Base-by-base conservation (phyloP, 345 rosid genomes). In the Populus tremula region DNA sequence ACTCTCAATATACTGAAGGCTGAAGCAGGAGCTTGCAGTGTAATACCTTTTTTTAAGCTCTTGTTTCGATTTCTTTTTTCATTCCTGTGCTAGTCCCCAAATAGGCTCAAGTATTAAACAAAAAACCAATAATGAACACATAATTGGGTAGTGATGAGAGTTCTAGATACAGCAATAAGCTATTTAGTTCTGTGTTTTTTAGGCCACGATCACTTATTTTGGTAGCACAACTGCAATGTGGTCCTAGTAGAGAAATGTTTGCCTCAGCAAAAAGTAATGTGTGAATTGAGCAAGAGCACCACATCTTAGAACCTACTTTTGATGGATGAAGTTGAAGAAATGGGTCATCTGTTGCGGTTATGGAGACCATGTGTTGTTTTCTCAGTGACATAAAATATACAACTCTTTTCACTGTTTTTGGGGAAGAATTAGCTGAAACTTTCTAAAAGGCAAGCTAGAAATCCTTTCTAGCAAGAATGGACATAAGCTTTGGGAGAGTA, bases 341-440 rank as follows among this genome's bases (percentile, higher is more conserved):
- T 70, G 54, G 72, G 20, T 74, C 83, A 72, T 76, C 77, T 62
- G 75, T 68, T 62, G 20, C 70, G 49, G 50, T 27, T 70, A 67
- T 75, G 84, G 81, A 78, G 53, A 66, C 75, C 86, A 82, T 82
- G 83, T 86, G 85, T 41, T 66, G 18, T n/a, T 12, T 36, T 18
- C 21, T 27, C 27, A n/a, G 17, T 47, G 20, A 11, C 38, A 23
- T 63, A 8, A 39, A 38, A 29, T 68, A 47, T 29, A 27, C 54
- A 72, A 31, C 59, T 54, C n/a, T 64, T 80, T 63, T 61, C 47
- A 8, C 18, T 56, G 41, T 73, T 76, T 78, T 66, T 80, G 49
- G 56, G 18, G 70, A 23, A 75, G 47, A 5, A 65, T 81, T 82
- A 76, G 86, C 84, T 76, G 79, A 70, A 72, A 47, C 85, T 82